Evolutionary conservation across 2,329 filamentous ascomycete species (phyloP), one percentile per base, ranked within the genome.

Genomic region (Atkinsonella texensis): DNA sequence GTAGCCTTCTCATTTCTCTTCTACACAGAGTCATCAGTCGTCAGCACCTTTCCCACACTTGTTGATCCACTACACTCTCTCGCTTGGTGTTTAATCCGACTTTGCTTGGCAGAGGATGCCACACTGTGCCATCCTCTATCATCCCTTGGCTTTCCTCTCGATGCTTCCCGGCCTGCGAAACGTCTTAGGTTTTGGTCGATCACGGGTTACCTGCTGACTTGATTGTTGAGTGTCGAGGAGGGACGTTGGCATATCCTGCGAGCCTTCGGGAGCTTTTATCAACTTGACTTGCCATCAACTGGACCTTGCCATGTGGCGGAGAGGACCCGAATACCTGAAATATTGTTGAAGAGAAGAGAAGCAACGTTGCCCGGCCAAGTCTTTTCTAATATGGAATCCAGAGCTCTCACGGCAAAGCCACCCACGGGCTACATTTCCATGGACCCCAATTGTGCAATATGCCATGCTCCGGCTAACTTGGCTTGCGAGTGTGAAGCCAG

Each of bases 361-460:
- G 46, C 48, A 49, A 45, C 12, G 44, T 32, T 15, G 41, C 42
- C 35, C 8, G 33, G 35, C 41, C 15, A 20, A 47, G 28, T 17
- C 50, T 48, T 59, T 60, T 68, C 72, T 74, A 73, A 75, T 65
- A 79, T 79, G 74, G 73, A 73, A 70, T 57, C 65, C 62, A 77
- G 70, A 71, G 70, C 72, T 52, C 62, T 66, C 45, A 67, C 69
- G 59, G 59, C 38, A 39, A 53, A 54, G 18, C 32, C 63, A 60
- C 69, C 70, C 60, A 77, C 75, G 66, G 64, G 70, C 55, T 60
- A 76, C 63, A 74, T 77, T 65, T 81, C 74, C 66, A 84, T 84
- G 79, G 81, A 85, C 60, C 81, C 81, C 43, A 79, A 84, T 67
- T 85, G 82, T 66, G 81, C 81, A 50, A 81, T 85, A 62, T 85